These are phyloP conservation scores for Kwoniella heveanensis DNA, from an alignment of 768 basidiomycete genomes.

Conservation along the genomic window DNA sequence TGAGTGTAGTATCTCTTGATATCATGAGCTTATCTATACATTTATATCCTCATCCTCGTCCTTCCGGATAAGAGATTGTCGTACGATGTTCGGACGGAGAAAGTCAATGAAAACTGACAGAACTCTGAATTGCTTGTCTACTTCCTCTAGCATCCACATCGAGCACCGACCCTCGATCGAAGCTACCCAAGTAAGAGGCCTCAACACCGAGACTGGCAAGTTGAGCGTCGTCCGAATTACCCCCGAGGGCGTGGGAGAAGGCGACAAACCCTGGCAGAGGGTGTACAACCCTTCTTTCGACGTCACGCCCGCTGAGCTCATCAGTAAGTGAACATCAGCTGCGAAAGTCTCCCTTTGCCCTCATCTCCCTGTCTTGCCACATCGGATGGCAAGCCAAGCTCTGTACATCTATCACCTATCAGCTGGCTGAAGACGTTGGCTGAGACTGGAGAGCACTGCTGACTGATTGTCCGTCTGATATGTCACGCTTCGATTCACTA, in stretches of 20 bases:
- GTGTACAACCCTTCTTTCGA: conserved; percentile 93
- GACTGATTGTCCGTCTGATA: no score
- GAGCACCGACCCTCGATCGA: conserved; percentile 87
- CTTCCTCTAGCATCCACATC: conserved; percentile 80
- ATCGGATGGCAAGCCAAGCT: no score
- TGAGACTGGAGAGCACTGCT: no score
- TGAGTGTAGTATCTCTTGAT: conserved; percentile 51
- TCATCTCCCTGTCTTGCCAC: no score
- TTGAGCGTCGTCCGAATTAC: conserved; percentile 84
- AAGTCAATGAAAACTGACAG: background rate
- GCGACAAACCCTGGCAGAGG: conserved; percentile 50
- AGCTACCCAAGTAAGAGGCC: conserved; percentile 83
- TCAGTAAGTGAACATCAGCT: conserved; percentile 65
- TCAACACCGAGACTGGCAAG: conserved; percentile 64
- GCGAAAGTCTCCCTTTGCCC: background rate
- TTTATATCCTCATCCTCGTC: no score
- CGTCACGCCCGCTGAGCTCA: conserved; percentile 89
- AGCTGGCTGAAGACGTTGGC: no score
- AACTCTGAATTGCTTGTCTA: background rate
- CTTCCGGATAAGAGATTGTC: no score
- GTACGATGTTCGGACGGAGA: no score
- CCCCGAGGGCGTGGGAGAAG: conserved; percentile 60
- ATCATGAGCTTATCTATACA: no score
- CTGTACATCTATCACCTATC: no score
- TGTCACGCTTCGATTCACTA: no score